A percentile compares a stretch with the other conserved stretches of the same genome.
Evolutionary conservation across 139 green algal species (phyloP).

Genomic region (Micractinium conductrix): DNA sequence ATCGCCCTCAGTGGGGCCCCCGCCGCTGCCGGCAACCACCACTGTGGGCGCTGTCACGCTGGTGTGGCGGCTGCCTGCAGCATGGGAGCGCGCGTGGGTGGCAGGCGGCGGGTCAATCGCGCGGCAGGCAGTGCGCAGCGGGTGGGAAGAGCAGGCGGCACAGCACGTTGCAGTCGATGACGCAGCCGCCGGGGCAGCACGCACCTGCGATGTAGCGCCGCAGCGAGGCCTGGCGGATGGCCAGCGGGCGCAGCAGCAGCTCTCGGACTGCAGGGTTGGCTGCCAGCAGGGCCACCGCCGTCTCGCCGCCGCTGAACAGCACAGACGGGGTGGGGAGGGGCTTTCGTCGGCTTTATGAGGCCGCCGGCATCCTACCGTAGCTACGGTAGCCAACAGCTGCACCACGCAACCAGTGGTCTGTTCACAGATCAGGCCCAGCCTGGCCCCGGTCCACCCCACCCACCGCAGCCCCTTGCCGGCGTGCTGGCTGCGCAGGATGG

Average conservation of each 20-base stretch:
- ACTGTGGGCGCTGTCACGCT: no score
- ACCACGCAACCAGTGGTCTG: no score
- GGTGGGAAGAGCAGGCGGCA: no score
- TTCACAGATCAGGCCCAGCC: neutral
- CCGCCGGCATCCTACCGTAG: no score
- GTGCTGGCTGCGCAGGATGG: slow-evolving; percentile 6
- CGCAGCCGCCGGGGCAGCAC: neutral
- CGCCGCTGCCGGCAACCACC: no score
- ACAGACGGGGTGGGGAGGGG: neutral
- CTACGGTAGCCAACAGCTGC: no score
- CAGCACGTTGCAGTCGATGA: neutral
- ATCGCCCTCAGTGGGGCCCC: no score
- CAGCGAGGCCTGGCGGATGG: slow-evolving; percentile 3
- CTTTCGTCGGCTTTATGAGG: no score
- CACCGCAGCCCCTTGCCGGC: slow-evolving; percentile 10
- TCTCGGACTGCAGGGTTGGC: slow-evolving; percentile 2
- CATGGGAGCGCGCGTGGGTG: no score
- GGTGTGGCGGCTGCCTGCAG: no score
- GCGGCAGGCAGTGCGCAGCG: no score
- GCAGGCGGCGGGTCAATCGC: no score
- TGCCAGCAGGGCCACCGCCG: neutral
- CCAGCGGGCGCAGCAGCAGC: neutral
- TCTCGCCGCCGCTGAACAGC: neutral
- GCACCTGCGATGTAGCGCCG: slow-evolving; percentile 13
- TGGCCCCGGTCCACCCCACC: neutral